phyloP scores from a whole-genome alignment of 192 early-diverging fungal genomes.

The Rhizoclosmatium sp. region DNA sequence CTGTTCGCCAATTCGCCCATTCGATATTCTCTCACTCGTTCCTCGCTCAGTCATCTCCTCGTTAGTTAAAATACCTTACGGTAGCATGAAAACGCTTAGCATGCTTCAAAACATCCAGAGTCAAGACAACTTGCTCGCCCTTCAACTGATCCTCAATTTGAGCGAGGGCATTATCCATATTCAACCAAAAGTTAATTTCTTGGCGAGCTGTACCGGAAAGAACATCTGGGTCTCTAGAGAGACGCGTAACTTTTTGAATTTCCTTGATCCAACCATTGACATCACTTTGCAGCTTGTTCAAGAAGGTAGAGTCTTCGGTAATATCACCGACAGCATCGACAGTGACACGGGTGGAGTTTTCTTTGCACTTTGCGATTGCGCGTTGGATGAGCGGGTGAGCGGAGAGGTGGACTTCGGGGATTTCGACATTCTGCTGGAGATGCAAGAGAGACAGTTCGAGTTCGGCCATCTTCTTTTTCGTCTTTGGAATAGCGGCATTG shows the following conservation, averaged over 20 bases:
- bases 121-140: conserved; percentile 81
- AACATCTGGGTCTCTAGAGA: conserved; percentile 82
- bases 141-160: conserved; percentile 95
- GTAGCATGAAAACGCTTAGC: conserved; percentile 99
- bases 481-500: conserved; percentile 89
- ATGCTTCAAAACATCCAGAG: conserved; percentile 91
- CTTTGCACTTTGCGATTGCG: conserved; percentile 64
- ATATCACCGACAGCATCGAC: conserved; percentile 76
- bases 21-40: no score
- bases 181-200: conserved; percentile 99
- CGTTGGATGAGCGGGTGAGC: conserved; percentile 84
- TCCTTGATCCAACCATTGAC: conserved; percentile 99
- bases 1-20: no score
- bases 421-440: conserved; percentile 98
- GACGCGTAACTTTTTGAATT: conserved; percentile 98
- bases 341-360: conserved; percentile 67
- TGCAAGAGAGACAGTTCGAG: conserved; percentile 93
- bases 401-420: conserved; percentile 88
- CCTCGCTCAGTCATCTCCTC: no score
- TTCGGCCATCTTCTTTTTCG: conserved; percentile 99
- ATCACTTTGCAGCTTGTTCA: conserved; percentile 94
- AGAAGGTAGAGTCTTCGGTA: conserved; percentile 82
- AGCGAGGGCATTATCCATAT: conserved; percentile 93
- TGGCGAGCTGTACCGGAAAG: conserved; percentile 90
- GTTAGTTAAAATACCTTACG: conserved; percentile 45